A percentile compares a stretch with the other conserved stretches of the same genome.
Evolutionary conservation across 768 basidiomycete genomes (phyloP).

Genomic region (Mycena kentingensis): DNA sequence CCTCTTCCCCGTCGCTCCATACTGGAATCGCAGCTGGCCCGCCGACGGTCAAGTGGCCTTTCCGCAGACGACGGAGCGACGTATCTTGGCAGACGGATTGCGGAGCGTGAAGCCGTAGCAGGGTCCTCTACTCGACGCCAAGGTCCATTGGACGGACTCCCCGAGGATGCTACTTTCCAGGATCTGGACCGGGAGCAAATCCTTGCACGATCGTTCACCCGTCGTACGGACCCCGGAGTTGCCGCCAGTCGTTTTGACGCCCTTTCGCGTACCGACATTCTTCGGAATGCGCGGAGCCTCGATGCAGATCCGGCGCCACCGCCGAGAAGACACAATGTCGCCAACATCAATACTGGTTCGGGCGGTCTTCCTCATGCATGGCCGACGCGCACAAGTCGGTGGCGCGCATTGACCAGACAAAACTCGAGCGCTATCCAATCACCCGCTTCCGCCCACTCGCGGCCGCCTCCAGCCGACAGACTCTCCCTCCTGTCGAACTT

Average conservation of each 20-base stretch:
- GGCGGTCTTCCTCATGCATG: slow-evolving; percentile 10
- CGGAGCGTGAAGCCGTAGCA: slow-evolving; percentile 40
- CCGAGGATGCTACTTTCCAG: slow-evolving; percentile 20
- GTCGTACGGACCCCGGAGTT: slow-evolving; percentile 27
- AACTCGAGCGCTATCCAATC: slow-evolving; percentile 24
- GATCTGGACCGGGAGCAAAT: slow-evolving; percentile 32
- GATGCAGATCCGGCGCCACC: slow-evolving; percentile 22
- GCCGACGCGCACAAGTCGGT: slow-evolving; percentile 26
- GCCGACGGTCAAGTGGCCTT: slow-evolving; percentile 24
- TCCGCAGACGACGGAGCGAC: slow-evolving; percentile 42
- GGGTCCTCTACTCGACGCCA: slow-evolving; percentile 21
- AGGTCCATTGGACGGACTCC: slow-evolving; percentile 7
- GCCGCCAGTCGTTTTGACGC: slow-evolving; percentile 12
- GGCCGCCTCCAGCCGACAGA: slow-evolving; percentile 26
- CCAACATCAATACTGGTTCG: slow-evolving; percentile 15
- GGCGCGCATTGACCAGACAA: slow-evolving; percentile 23
- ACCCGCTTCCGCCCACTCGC: slow-evolving; percentile 26
- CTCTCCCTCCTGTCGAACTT: slow-evolving; percentile 45
- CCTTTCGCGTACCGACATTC: slow-evolving; percentile 10
- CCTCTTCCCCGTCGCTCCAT: slow-evolving; percentile 27
- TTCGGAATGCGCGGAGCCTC: slow-evolving; percentile 23
- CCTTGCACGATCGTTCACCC: slow-evolving; percentile 21
- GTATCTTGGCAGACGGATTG: slow-evolving; percentile 41
- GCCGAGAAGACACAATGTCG: slow-evolving; percentile 7
- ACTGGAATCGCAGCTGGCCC: slow-evolving; percentile 28